Conservation (phyloP, 2,329 filamentous ascomycete species). For the Cryoendolithus antarcticus region DNA sequence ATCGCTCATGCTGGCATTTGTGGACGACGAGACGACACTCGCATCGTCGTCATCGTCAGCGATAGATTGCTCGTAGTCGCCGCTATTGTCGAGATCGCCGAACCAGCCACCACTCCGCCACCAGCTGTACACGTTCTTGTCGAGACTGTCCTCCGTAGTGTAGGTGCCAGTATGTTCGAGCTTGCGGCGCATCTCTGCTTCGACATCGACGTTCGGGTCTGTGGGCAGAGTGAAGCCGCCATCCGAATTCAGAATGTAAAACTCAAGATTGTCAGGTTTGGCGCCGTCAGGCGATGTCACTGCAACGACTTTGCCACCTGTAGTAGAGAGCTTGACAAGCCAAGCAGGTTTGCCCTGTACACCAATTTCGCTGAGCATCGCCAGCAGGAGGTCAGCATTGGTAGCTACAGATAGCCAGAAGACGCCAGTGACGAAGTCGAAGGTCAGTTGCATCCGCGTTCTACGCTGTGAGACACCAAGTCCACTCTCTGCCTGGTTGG, state of each 20-base stretch:
- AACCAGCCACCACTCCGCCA: conserved; percentile 77
- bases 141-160: conserved; percentile 54
- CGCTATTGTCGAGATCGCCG: conserved; percentile 69
- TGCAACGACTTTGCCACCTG: conserved; percentile 23
- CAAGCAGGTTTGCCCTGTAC: conserved; percentile 52
- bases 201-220: conserved; percentile 62
- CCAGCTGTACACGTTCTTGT: conserved; percentile 67
- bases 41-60: conserved; percentile 62
- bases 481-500: conserved; percentile 40
- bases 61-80: conserved; percentile 51
- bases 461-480: conserved; percentile 70
- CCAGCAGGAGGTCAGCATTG: conserved; percentile 42
- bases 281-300: conserved; percentile 21
- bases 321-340: conserved; percentile 34
- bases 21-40: conserved; percentile 61
- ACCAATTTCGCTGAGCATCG: conserved; percentile 45
- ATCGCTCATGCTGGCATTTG: conserved; percentile 30
- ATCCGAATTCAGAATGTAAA: conserved; percentile 40
- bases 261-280: conserved; percentile 25
- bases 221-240: conserved; percentile 44
- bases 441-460: conserved; percentile 63
- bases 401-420: conserved; percentile 51
- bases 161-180: conserved; percentile 32
- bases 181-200: conserved; percentile 60
- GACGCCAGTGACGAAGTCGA: conserved; percentile 67